phyloP scores from a whole-genome alignment of 1,139 yeast species.

The Nakaseomyces uthaithaninus region DNA sequence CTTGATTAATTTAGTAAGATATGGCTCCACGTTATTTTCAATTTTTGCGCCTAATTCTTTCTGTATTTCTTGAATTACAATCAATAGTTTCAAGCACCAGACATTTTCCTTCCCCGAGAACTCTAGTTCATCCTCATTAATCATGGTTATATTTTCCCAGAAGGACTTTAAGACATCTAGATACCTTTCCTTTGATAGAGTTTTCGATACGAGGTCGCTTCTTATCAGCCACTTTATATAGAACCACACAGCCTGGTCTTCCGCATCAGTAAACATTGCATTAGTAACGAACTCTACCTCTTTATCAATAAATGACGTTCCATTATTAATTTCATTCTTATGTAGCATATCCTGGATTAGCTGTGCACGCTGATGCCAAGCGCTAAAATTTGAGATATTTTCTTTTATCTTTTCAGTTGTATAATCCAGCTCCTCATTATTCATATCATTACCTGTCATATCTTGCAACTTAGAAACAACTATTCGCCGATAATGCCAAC shows the following conservation, averaged over 20 bases:
- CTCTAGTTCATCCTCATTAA: slow-evolving; percentile 56
- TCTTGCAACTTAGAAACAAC: slow-evolving; percentile 49
- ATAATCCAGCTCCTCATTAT: slow-evolving; percentile 56
- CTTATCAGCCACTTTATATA: slow-evolving; percentile 77
- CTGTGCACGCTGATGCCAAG: slow-evolving; percentile 88
- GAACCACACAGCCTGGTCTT: slow-evolving; percentile 89
- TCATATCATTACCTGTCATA: slow-evolving; percentile 27
- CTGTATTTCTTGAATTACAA: slow-evolving; percentile 38
- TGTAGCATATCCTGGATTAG: slow-evolving; percentile 49
- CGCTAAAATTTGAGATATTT: slow-evolving; percentile 87
- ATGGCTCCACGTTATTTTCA: slow-evolving; percentile 24
- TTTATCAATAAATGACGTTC: slow-evolving; percentile 36
- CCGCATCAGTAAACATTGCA: slow-evolving; percentile 89
- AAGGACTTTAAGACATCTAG: slow-evolving; percentile 36
- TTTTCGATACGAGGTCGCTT: slow-evolving; percentile 35
- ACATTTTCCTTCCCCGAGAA: slow-evolving; percentile 49
- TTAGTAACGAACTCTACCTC: slow-evolving; percentile 69
- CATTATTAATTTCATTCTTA: slow-evolving; percentile 24
- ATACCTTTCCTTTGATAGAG: slow-evolving; percentile 26
- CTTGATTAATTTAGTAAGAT: slow-evolving; percentile 39
- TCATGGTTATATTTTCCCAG: slow-evolving; percentile 38
- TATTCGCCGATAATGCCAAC: slow-evolving; percentile 88
- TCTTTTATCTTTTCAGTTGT: slow-evolving; percentile 71
- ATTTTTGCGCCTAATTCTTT: slow-evolving; percentile 16
- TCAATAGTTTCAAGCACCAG: slow-evolving; percentile 59